phyloP scores from a whole-genome alignment of 1,139 yeast species.

The Nakaseomyces kungkrabaensis region DNA sequence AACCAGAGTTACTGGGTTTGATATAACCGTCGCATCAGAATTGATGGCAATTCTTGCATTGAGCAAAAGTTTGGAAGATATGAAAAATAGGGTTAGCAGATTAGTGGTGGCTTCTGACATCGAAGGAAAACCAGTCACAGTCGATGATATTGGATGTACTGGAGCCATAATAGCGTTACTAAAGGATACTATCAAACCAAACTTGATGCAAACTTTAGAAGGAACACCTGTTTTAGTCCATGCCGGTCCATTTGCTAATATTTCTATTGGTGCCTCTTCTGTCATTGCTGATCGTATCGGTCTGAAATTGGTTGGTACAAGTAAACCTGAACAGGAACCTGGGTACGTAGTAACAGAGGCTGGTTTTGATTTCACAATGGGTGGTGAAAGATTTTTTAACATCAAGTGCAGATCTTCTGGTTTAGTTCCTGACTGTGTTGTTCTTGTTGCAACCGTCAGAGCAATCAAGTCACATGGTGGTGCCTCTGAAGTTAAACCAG shows the following conservation, averaged over 20 bases:
- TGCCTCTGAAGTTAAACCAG: conserved; percentile 77
- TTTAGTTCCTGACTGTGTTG: conserved; percentile 60
- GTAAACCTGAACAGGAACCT: conserved; percentile 39
- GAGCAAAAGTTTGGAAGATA: conserved; percentile 67
- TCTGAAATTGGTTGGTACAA: conserved; percentile 78
- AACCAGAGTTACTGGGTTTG: conserved; percentile 86
- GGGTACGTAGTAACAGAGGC: conserved; percentile 81
- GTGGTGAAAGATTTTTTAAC: conserved; percentile 76
- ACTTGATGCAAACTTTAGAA: conserved; percentile 94
- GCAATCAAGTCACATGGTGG: conserved; percentile 79
- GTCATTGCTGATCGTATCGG: conserved; percentile 95
- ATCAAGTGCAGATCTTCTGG: conserved; percentile 75
- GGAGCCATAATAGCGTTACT: conserved; percentile 94
- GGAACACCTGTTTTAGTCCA: conserved; percentile 98
- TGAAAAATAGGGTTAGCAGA: conserved; percentile 83
- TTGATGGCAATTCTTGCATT: conserved; percentile 97
- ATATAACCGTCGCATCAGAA: conserved; percentile 94
- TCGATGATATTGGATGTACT: conserved; percentile 94
- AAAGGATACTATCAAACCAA: conserved; percentile 96
- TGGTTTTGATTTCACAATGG: conserved; percentile 83
- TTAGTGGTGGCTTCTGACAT: conserved; percentile 83
- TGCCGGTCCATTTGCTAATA: conserved; percentile 98
- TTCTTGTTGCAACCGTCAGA: conserved; percentile 69
- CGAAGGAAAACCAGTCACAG: conserved; percentile 82
- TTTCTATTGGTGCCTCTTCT: conserved; percentile 93